These are phyloP conservation scores for Suillus americanus DNA, from an alignment of 768 basidiomycete genomes.

Conservation along the genomic window DNA sequence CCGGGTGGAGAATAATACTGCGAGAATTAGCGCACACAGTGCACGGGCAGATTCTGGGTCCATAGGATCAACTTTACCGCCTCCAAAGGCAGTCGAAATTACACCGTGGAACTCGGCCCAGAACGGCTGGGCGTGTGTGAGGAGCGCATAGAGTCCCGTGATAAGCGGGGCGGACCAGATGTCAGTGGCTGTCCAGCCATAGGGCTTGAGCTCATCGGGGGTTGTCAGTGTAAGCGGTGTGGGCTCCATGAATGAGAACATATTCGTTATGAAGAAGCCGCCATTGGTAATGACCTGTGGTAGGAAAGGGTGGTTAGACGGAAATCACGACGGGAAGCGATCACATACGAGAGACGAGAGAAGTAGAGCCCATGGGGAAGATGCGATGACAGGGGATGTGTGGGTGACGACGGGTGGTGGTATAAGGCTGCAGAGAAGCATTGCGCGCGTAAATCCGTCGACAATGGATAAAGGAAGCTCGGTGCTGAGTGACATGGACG, in stretches of 20 bases:
- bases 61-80: slow-evolving; percentile 41
- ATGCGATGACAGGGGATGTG: slow-evolving; percentile 46
- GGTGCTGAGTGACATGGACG: slow-evolving; percentile 46
- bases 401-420: slow-evolving; percentile 65
- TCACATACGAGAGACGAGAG: slow-evolving; percentile 65
- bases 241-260: slow-evolving; percentile 75
- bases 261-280: slow-evolving; percentile 78
- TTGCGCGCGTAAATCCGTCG: slow-evolving; percentile 78
- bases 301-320: not conserved
- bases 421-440: slow-evolving; percentile 75
- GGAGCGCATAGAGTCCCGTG: slow-evolving; percentile 75
- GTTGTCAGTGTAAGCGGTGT: slow-evolving; percentile 67
- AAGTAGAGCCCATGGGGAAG: slow-evolving; percentile 77
- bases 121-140: slow-evolving; percentile 87
- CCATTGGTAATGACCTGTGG: slow-evolving; percentile 68
- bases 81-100: slow-evolving; percentile 47
- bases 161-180: slow-evolving; percentile 82
- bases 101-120: slow-evolving; percentile 63
- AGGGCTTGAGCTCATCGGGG: slow-evolving; percentile 75
- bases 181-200: slow-evolving; percentile 86
- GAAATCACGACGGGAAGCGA: not conserved
- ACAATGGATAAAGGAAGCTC: slow-evolving; percentile 75
- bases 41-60: slow-evolving; percentile 69
- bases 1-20: slow-evolving; percentile 58
- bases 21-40: slow-evolving; percentile 66